Evolutionary conservation across 108 stramenopile genomes (phyloP).

Genomic region (Skeletonema costatum): DNA sequence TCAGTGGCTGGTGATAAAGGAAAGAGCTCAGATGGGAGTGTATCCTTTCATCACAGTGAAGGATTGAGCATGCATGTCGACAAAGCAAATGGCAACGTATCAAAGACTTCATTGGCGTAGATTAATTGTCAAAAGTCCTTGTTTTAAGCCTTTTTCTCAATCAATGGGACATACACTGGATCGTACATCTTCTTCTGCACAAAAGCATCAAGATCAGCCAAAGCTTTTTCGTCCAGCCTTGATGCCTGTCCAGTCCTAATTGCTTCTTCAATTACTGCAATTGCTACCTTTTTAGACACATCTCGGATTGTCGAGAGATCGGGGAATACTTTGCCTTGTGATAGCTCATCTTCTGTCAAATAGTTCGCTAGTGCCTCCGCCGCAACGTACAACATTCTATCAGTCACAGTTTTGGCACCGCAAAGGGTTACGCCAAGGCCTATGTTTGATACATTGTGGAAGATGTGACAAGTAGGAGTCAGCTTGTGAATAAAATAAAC

Average conservation of each 20-base stretch:
- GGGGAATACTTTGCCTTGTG: slow-evolving; percentile 88
- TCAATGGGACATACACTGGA: slow-evolving; percentile 84
- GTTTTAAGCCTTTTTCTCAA: slow-evolving; percentile 62
- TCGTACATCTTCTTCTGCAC: slow-evolving; percentile 86
- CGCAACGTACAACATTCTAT: slow-evolving; percentile 91
- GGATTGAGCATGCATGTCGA: slow-evolving; percentile 1
- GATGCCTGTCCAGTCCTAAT: slow-evolving; percentile 73
- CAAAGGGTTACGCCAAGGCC: slow-evolving; percentile 89
- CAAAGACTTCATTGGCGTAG: neutral
- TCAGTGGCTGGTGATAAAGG: neutral
- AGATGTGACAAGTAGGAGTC: neutral
- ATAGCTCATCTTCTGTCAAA: slow-evolving; percentile 79
- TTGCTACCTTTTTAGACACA: slow-evolving; percentile 85
- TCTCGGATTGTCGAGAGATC: slow-evolving; percentile 82
- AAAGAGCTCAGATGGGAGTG: neutral
- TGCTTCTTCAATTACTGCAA: slow-evolving; percentile 90
- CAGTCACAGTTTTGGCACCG: slow-evolving; percentile 83
- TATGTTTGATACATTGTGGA: slow-evolving; percentile 21
- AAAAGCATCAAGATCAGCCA: slow-evolving; percentile 62
- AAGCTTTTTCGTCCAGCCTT: slow-evolving; percentile 57
- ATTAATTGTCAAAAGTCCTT: neutral
- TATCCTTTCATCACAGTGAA: neutral
- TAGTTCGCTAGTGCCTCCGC: slow-evolving; percentile 88
- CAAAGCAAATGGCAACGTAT: neutral
- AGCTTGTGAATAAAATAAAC: slow-evolving; percentile 5